Evolutionary conservation across 1,139 yeast species (phyloP).

Genomic region (Candida neerlandica): DNA sequence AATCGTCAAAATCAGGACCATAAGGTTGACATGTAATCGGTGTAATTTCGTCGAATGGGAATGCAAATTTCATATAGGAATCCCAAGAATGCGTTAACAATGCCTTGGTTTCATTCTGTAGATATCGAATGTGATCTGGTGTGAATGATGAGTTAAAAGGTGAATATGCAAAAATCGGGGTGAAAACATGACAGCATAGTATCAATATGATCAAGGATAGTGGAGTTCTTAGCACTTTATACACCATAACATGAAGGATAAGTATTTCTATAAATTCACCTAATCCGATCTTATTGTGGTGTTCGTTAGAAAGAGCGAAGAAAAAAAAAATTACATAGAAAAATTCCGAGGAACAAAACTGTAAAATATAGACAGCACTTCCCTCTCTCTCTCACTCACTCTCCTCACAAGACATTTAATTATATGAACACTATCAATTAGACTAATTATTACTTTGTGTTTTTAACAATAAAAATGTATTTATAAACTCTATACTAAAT

Average conservation of each 20-base stretch:
- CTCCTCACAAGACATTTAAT: no score
- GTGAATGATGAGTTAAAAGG: constrained; percentile 46
- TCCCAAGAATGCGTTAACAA: constrained; percentile 79
- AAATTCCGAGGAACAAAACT: not conserved
- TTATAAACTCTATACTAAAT: not conserved
- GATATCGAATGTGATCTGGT: constrained; percentile 45
- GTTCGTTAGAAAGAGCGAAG: not conserved
- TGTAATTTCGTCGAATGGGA: constrained; percentile 79
- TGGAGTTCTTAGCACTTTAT: not conserved
- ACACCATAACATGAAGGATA: constrained; percentile 6
- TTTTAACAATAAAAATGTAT: no score
- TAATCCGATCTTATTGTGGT: not conserved
- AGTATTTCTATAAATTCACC: no score
- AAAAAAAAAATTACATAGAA: not conserved
- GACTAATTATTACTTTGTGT: no score
- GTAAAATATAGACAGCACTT: no score
- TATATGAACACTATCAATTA: no score
- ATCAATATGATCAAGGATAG: constrained; percentile 2
- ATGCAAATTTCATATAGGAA: constrained; percentile 70
- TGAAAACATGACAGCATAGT: constrained; percentile 3
- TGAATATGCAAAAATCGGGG: constrained; percentile 3
- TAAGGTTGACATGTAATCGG: constrained; percentile 75
- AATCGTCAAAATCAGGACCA: constrained; percentile 60
- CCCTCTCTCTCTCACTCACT: no score
- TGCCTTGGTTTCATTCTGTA: constrained; percentile 52